Conservation (phyloP, 768 basidiomycete genomes). For the Boletales sp. region DNA sequence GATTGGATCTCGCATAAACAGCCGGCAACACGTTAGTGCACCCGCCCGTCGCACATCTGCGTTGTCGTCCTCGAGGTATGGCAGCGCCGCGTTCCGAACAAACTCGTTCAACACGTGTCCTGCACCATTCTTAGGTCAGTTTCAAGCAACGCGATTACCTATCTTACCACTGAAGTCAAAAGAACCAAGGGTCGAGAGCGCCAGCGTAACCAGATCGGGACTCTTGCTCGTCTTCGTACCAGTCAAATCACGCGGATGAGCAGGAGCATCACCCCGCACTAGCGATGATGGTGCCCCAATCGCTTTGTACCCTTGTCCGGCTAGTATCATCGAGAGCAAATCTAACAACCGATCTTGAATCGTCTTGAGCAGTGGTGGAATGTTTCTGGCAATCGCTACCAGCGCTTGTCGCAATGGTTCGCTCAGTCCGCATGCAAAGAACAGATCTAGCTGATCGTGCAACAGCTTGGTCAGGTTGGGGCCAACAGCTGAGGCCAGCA, state of each 20-base stretch:
- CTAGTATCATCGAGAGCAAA: slow-evolving; percentile 73
- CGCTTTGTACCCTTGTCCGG: slow-evolving; percentile 82
- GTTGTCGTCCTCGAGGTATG: slow-evolving; percentile 91
- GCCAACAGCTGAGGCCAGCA: slow-evolving; percentile 93
- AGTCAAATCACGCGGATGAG: slow-evolving; percentile 49
- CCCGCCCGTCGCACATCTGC: slow-evolving; percentile 85
- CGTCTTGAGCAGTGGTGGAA: slow-evolving; percentile 84
- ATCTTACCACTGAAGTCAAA: slow-evolving; percentile 90
- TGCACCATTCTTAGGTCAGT: slow-evolving; percentile 25
- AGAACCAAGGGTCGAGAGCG: slow-evolving; percentile 78
- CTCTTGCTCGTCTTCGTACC: slow-evolving; percentile 55
- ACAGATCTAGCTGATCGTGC: slow-evolving; percentile 94
- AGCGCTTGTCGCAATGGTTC: slow-evolving; percentile 85
- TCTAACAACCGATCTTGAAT: slow-evolving; percentile 96
- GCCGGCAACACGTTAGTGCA: slow-evolving; percentile 84
- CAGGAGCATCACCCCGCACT: slow-evolving; percentile 48
- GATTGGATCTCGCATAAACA: slow-evolving; percentile 93
- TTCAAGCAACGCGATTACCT: not conserved
- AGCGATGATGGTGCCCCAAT: slow-evolving; percentile 77
- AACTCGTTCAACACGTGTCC: slow-evolving; percentile 96
- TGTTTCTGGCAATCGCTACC: slow-evolving; percentile 77
- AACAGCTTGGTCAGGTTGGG: slow-evolving; percentile 93
- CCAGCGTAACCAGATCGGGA: slow-evolving; percentile 72
- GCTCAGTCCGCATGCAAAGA: slow-evolving; percentile 92
- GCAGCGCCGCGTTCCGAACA: slow-evolving; percentile 85